Conservation (phyloP, 179 eudicot species). For the Vitellaria paradoxa region DNA sequence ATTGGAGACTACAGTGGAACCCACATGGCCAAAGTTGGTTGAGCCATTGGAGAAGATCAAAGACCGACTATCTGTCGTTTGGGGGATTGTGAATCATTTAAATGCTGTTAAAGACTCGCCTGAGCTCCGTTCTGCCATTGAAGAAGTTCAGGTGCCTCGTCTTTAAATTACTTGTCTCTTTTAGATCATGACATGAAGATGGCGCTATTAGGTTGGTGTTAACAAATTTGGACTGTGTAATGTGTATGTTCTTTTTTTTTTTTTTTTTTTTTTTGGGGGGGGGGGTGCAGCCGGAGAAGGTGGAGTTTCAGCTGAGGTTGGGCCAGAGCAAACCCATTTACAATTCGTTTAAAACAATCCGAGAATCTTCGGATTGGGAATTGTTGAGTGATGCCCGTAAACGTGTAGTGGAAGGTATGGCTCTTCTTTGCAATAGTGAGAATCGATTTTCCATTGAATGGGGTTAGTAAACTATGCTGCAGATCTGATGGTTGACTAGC, state of each 20-base stretch:
- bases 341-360: slow-evolving; percentile 26
- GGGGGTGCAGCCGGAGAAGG: slow-evolving; percentile 30
- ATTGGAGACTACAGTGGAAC: slow-evolving; percentile 26
- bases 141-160: slow-evolving; percentile 24
- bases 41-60: slow-evolving; percentile 28
- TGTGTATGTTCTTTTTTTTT: background rate
- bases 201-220: background rate
- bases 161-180: background rate
- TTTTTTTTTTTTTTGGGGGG: no score
- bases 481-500: background rate
- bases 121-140: slow-evolving; percentile 26
- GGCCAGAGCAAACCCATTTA: slow-evolving; percentile 30
- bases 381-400: slow-evolving; percentile 24
- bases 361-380: slow-evolving; percentile 30
- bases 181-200: background rate
- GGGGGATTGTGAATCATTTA: slow-evolving; percentile 36
- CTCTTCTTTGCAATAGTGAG: background rate
- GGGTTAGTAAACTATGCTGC: background rate
- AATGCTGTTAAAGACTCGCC: slow-evolving; percentile 30
- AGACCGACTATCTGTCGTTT: slow-evolving; percentile 26
- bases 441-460: background rate
- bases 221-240: background rate
- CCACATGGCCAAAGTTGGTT: slow-evolving; percentile 28
- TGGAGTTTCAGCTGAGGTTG: slow-evolving; percentile 30
- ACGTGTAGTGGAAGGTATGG: slow-evolving; percentile 35